These are phyloP conservation scores for Vanrija pseudolonga DNA, from an alignment of 1,284 basidiomycete genomes.

Conservation along the genomic window DNA sequence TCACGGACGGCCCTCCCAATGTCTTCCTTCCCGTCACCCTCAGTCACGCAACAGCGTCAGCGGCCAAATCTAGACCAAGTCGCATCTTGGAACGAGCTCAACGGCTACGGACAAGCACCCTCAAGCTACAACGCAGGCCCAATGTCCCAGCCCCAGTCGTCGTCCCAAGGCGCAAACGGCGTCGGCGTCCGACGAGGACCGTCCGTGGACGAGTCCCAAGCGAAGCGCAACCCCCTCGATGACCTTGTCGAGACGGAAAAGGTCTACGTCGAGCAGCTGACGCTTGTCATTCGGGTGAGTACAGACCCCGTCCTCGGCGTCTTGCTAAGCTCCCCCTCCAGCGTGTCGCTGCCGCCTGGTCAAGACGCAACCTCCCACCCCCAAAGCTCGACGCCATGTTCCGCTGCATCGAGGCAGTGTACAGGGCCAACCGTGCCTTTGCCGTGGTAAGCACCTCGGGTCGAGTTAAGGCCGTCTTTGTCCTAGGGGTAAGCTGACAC, in stretches of 20 bases:
- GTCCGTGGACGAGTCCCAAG: slow-evolving; percentile 10
- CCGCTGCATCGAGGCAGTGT: slow-evolving; percentile 83
- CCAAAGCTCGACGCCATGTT: slow-evolving; percentile 91
- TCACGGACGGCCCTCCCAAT: background rate
- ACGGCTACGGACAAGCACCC: slow-evolving; percentile 19
- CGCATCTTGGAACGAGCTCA: background rate
- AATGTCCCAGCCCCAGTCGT: slow-evolving; percentile 1
- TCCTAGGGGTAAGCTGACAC: slow-evolving; percentile 3
- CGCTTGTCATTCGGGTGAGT: slow-evolving; percentile 82
- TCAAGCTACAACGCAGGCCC: slow-evolving; percentile 1
- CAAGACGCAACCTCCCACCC: slow-evolving; percentile 87
- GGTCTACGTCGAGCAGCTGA: slow-evolving; percentile 84
- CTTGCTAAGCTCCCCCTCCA: slow-evolving; percentile 40
- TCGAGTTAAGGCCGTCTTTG: background rate
- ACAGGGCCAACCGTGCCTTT: slow-evolving; percentile 82
- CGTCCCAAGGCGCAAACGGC: background rate
- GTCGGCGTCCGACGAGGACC: background rate
- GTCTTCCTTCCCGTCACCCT: background rate
- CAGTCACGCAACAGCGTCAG: no score
- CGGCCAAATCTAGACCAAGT: background rate
- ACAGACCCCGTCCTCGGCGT: background rate
- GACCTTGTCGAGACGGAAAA: slow-evolving; percentile 95
- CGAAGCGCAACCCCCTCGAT: slow-evolving; percentile 67
- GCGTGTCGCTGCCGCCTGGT: slow-evolving; percentile 98
- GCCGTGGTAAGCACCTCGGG: slow-evolving; percentile 58